Percentiles rank a stretch among this genome's conserved stretches.
These are phyloP conservation scores for Ulmus americana DNA, from an alignment of 331 rosid species.

Conservation along the genomic window DNA sequence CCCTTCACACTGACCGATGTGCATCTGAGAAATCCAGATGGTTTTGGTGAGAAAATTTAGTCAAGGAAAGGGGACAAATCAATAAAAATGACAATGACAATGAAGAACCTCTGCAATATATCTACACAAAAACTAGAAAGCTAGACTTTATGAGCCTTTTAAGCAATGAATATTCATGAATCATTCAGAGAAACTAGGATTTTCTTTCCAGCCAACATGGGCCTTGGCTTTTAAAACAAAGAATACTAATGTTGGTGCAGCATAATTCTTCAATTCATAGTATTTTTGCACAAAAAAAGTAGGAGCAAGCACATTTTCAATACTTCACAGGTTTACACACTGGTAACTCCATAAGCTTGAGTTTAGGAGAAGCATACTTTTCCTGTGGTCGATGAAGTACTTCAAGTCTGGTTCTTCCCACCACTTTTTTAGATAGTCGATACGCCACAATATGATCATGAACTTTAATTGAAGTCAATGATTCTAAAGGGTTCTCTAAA, in stretches of 20 bases:
- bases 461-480: conserved; percentile 69
- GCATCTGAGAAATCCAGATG: conserved; percentile 35
- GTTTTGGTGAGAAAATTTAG: conserved; percentile 13
- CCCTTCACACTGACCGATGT: conserved; percentile 48
- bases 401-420: conserved; percentile 59
- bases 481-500: conserved; percentile 60
- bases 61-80: background rate
- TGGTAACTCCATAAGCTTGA: conserved; percentile 3
- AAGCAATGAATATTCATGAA: background rate
- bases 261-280: background rate
- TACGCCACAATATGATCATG: conserved; percentile 87
- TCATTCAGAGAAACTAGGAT: no score
- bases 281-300: no score
- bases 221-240: no score
- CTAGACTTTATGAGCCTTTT: background rate
- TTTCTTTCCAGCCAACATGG: no score
- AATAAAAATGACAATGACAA: background rate
- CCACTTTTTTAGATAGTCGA: conserved; percentile 54
- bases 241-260: background rate
- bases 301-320: no score
- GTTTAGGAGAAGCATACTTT: conserved; percentile 45
- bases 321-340: background rate
- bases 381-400: conserved; percentile 64
- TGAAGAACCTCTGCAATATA: background rate
- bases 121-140: background rate